Base-by-base conservation (phyloP, 176 grass and related monocot species). In the Thalia dealbata region DNA sequence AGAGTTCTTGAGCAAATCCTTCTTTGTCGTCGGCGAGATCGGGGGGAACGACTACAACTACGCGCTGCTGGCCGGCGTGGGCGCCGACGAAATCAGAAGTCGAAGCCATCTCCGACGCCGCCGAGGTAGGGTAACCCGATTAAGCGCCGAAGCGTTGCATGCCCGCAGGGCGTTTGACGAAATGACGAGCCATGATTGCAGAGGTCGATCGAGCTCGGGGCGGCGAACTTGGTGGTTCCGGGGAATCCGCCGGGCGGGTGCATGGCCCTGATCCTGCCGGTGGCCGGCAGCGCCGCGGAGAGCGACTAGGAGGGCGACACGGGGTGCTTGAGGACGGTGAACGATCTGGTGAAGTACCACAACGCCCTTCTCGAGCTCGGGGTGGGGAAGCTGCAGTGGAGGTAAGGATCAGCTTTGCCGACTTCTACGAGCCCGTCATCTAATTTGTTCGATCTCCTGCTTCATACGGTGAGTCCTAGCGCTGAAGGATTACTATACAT, bases 231-330 rank as follows among this genome's bases (percentile, higher is more conserved):
- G 76, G 84, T 99, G 67, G 90, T 99, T 19, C 95, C 95, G 12
- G 95, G 95, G 44, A 83, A 88, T 67, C 88, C 91, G 67, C 95
- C 95, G 27, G 82, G 82, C 0, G 95, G 95, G 14, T 99, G 95
- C 83, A 91, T 99, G 50, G 85, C 95, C 0, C 73, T 91, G 52
- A 88, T 91, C 59, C 73, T 99, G 69, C 70, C 82, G 28, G 83
- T 93, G 82, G 76, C 15, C 35, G 18, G 84, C 6, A 69, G 82
- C 13, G 72, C 45, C 45, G 45, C 78, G 0, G 70, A 75, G 70
- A 79, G 79, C 38, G 86, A 93, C 22, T 85, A 85, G 44, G 26
- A 42, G 23, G 18, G 72, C 8, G 79, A 61, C 10, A 91, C 75
- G 0, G 95, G 95, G 12, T 99, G 95, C 56, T 69, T 93, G 78